These are phyloP conservation scores for Rhizopus sp. DNA, from an alignment of 371 early-diverging fungal species.

Conservation along the genomic window DNA sequence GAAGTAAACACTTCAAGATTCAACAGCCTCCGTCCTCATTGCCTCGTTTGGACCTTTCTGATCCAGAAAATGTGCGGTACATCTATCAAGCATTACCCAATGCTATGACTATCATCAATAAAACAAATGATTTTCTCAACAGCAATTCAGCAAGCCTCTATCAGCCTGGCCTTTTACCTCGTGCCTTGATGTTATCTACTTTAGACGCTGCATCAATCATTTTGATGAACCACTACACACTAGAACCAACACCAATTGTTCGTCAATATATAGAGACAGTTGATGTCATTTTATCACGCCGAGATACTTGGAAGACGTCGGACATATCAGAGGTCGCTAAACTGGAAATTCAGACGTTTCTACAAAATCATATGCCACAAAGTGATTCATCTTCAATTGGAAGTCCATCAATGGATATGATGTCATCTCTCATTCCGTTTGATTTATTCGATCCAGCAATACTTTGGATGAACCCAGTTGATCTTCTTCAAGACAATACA, in stretches of 20 bases:
- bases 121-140: neutral
- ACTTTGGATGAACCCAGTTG: no score
- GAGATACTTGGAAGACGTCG: conserved; percentile 15
- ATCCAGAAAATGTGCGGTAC: conserved; percentile 9
- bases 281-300: conserved; percentile 3
- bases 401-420: neutral
- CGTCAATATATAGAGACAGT: conserved; percentile 16
- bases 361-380: neutral
- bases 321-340: conserved; percentile 5
- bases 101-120: conserved; percentile 4
- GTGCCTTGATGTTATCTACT: conserved; percentile 11
- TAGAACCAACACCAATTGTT: conserved; percentile 2
- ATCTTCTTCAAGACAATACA: no score
- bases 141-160: conserved; percentile 10
- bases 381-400: neutral
- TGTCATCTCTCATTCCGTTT: neutral
- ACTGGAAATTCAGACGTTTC: conserved; percentile 4
- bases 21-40: conserved; percentile 1
- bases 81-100: conserved; percentile 4
- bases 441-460: neutral
- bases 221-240: conserved; percentile 18
- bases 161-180: conserved; percentile 11
- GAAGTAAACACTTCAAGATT: neutral
- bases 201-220: conserved; percentile 16
- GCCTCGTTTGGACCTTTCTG: conserved; percentile 11